Base-by-base conservation (phyloP, 2,329 filamentous ascomycete species). In the Zymoseptoria passerinii region DNA sequence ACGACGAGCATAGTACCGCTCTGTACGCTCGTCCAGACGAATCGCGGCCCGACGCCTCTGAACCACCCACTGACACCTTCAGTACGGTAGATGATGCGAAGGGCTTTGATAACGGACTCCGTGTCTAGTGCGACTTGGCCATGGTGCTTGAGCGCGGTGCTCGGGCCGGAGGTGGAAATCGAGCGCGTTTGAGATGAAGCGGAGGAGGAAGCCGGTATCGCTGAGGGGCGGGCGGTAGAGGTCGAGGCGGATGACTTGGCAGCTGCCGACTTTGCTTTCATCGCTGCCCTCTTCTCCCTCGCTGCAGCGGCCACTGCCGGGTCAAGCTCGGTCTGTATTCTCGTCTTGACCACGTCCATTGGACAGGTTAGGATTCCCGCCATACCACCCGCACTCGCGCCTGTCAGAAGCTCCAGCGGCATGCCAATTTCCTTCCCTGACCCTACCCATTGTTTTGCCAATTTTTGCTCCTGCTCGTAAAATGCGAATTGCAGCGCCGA, bases 401-500 rank as follows among this genome's bases (percentile, higher is more conserved):
- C 94, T 0, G 94, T 99, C 13, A 95, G 74, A 23, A 97, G 87
- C 72, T 99, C 94, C 44, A 97, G 74, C 0, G 85, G 81, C 35
- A 95, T 75, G 0, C 94, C 94, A 55, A 99, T 95, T 59, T 96
- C 90, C 58, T 87, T 83, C 62, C 86, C 88, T 4, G 63, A 65
- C 35, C 87, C 84, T 70, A 88, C 86, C 80, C 88, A 95, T 55
- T 84, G 74, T 69, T 88, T 88, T 0, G 94, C 92, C 80, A 90
- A 83, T 51, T 81, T 84, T 68, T 92, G 89, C 71, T 92, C 92
- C 73, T 97, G 90, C 74, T 99, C 94, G 78, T 96, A 99, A 72
- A 99, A 96, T 68, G 95, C 92, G 74, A 99, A 97, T 71, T 99
- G 94, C 9, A 99, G 77, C 0, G 94, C 94, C 0, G 92, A 97